Evolutionary conservation across 164 flowering plant genomes (phyloP), one percentile per base, ranked within the genome.

Genomic region (Kalanchoe fedtschenkoi): DNA sequence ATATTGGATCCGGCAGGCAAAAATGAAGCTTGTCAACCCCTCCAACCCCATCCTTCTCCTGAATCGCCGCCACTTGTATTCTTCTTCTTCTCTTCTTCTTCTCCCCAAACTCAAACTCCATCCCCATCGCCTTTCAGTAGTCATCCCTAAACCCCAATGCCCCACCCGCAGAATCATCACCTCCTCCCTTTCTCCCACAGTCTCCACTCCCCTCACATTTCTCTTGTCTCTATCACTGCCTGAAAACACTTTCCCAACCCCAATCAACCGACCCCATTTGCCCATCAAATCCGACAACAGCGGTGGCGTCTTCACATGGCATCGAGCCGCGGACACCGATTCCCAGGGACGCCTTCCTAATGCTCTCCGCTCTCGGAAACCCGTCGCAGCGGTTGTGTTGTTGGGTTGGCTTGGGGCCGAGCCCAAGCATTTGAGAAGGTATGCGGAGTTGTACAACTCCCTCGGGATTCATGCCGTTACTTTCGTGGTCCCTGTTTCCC

Each of bases 321-420:
- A 51, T 51, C 71, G 58, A 47, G 78, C 84, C 42, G 58, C 71
- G 22, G 65, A 16, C 17, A 58, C 41, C 21, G 57, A 22, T 19
- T 26, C 32, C 21, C 68, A 69, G 2, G 62, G 62, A 1, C 44
- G 64, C 10, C 22, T 30, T n/a, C n/a, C n/a, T 8, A 70, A 66
- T 51, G 3, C 46, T 43, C n/a, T 56, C 0, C 46, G 62, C 9
- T 66, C 54, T 29, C 60, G 65, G 62, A 65, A 65, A 44, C 69
- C 74, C 2, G 72, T 43, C 30, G 73, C 72, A 46, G 78, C 90
- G 14, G 95, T 80, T 53, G 96, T 93, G 65, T 41, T 93, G 73
- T 58, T 93, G 60, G 99, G 99, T 6, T 93, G 97, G 99, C 79
- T 95, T 4, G 99, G 96, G 17, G 83, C 96, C 6, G 75, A 78